These are phyloP conservation scores for Nicotiana sylvestris DNA, from an alignment of 257 asterid species.

Conservation along the genomic window DNA sequence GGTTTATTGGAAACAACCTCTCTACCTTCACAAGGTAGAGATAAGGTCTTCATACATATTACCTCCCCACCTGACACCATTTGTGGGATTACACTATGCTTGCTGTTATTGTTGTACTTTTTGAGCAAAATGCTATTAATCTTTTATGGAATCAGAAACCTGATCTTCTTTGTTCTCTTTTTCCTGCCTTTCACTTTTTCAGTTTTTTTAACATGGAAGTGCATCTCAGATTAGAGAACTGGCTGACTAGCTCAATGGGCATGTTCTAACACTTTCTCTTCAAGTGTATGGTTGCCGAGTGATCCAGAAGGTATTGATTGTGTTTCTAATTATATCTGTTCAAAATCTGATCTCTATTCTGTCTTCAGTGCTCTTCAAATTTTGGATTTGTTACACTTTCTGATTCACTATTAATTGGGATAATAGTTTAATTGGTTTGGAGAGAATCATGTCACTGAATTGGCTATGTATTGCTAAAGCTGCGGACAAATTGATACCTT, in stretches of 20 bases:
- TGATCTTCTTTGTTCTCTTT: background rate
- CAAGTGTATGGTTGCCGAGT: conserved; percentile 76
- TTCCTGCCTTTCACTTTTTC: background rate
- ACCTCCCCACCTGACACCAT: no score
- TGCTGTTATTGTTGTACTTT: background rate
- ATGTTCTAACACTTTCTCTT: conserved; percentile 44
- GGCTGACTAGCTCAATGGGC: conserved; percentile 48
- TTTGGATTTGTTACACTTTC: background rate
- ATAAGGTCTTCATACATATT: no score
- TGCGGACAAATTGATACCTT: background rate
- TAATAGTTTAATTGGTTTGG: background rate
- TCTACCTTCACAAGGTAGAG: background rate
- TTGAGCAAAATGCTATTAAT: background rate
- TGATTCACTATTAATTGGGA: background rate
- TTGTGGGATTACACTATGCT: no score
- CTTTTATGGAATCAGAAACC: background rate
- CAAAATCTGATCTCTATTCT: background rate
- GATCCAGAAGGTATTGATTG: conserved; percentile 48
- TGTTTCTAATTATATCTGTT: background rate
- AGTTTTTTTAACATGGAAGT: conserved; percentile 56
- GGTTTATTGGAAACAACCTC: background rate
- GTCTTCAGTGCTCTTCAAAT: background rate
- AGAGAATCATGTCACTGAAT: background rate
- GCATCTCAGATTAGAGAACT: conserved; percentile 45
- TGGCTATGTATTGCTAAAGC: background rate